Evolutionary conservation across 306 rosid genomes (phyloP).

Genomic region (Fagus sylvatica): DNA sequence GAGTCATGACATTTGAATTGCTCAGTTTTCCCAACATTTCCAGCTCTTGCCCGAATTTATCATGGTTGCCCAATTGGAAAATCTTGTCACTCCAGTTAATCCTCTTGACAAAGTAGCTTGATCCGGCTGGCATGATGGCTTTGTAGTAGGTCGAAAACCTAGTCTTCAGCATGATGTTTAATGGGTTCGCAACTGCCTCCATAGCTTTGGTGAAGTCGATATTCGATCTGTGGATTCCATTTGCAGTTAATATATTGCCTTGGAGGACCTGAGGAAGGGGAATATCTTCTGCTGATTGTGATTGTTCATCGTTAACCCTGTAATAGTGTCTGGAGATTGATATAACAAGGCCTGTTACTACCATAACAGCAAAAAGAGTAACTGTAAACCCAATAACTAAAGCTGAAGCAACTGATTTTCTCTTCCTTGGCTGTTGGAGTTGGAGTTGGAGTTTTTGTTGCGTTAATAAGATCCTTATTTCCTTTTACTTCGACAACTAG

Average conservation of each 20-base stretch:
- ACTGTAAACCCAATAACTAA: conserved; percentile 52
- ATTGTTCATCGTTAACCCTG: conserved; percentile 47
- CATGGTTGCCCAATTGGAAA: conserved; percentile 57
- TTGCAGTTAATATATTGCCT: conserved; percentile 56
- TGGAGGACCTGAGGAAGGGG: conserved; percentile 48
- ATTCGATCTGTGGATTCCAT: conserved; percentile 68
- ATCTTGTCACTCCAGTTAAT: conserved; percentile 80
- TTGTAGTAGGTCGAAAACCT: conserved; percentile 81
- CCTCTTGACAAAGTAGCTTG: conserved; percentile 76
- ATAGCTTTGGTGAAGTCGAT: conserved; percentile 74
- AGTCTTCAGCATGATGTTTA: conserved; percentile 65
- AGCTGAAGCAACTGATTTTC: conserved; percentile 34
- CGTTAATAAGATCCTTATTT: conserved; percentile 14
- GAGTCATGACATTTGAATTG: conserved; percentile 93
- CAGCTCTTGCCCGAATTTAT: conserved; percentile 56
- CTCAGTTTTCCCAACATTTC: conserved; percentile 67
- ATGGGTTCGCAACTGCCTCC: conserved; percentile 57
- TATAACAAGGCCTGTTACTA: conserved; percentile 35
- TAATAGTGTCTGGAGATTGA: conserved; percentile 40
- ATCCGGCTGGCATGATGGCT: conserved; percentile 72
- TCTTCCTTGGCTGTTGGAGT: conserved; percentile 20
- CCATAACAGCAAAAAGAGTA: conserved; percentile 41
- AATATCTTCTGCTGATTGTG: conserved; percentile 38
- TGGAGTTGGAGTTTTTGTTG: not conserved
- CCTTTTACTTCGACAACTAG: conserved; percentile 33